A percentile compares a stretch with the other conserved stretches of the same genome.
Conservation (phyloP, 768 basidiomycete species). For the Mycena galopus region DNA sequence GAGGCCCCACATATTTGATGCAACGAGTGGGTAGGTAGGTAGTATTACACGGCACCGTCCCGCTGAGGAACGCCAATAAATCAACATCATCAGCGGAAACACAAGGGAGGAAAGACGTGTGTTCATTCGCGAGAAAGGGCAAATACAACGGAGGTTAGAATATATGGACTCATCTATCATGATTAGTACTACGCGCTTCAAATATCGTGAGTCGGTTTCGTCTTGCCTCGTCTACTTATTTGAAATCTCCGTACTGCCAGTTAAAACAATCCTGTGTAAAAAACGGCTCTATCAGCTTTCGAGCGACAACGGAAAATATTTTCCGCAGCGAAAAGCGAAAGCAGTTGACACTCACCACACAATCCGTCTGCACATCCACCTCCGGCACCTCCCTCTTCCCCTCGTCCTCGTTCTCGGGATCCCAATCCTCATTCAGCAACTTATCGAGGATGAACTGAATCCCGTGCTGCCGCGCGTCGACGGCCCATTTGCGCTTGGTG, state of each 20-base stretch:
- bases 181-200: too few species aligned
- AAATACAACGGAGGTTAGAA: too few species aligned
- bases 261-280: slow-evolving; percentile 73
- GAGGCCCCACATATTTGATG: too few species aligned
- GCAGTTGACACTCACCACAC: slow-evolving; percentile 63
- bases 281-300: slow-evolving; percentile 4
- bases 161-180: neutral
- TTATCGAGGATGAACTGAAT: slow-evolving; percentile 43
- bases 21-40: too few species aligned
- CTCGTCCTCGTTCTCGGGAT: slow-evolving; percentile 45
- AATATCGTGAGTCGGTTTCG: neutral
- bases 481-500: slow-evolving; percentile 81
- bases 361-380: slow-evolving; percentile 69
- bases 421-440: slow-evolving; percentile 51
- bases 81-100: too few species aligned
- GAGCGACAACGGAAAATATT: neutral
- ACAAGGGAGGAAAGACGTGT: too few species aligned
- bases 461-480: slow-evolving; percentile 57
- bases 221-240: slow-evolving; percentile 5
- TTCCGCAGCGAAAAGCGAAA: neutral
- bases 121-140: too few species aligned
- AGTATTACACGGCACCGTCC: too few species aligned
- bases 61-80: too few species aligned
- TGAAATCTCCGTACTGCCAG: slow-evolving; percentile 73
- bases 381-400: slow-evolving; percentile 64